Evolutionary conservation across 176 grass and related monocot genomes (phyloP).

Genomic region (Lolium perenne): DNA sequence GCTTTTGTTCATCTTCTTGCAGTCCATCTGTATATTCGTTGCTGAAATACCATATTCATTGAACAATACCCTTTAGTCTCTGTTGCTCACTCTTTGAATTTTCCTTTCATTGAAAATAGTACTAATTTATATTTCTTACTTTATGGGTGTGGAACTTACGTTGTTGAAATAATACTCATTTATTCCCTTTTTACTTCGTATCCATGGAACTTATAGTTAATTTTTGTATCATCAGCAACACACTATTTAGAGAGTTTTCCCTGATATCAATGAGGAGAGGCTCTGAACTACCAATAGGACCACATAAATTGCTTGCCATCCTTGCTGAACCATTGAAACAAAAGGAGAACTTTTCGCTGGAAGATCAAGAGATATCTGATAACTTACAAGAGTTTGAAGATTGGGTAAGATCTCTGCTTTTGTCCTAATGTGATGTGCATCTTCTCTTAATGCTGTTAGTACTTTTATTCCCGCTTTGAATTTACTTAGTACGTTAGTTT

Average conservation of each 20-base stretch:
- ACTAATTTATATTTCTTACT: background rate
- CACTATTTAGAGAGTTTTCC: constrained; percentile 91
- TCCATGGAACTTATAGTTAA: constrained; percentile 9
- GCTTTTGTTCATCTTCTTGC: background rate
- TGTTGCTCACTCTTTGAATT: constrained; percentile 38
- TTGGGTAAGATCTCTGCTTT: constrained; percentile 71
- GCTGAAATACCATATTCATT: constrained; percentile 4
- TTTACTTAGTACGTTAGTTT: constrained; percentile 23
- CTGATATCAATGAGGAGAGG: constrained; percentile 95
- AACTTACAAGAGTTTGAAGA: constrained; percentile 92
- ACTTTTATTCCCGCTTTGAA: constrained; percentile 29
- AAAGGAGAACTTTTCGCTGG: constrained; percentile 70
- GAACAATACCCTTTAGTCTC: constrained; percentile 20
- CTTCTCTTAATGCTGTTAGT: constrained; percentile 26
- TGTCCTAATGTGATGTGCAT: constrained; percentile 22
- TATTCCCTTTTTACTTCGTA: background rate
- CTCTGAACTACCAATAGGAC: constrained; percentile 84
- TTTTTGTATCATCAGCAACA: constrained; percentile 74
- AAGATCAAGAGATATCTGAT: constrained; percentile 74
- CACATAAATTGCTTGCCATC: constrained; percentile 93
- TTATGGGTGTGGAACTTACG: constrained; percentile 18
- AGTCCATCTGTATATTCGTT: constrained; percentile 27
- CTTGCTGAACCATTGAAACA: constrained; percentile 93
- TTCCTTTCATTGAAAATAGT: constrained; percentile 30
- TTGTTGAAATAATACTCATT: background rate